Base-by-base conservation (phyloP, 2,329 filamentous ascomycete genomes). In the Calonectria pseudoreteaudii region DNA sequence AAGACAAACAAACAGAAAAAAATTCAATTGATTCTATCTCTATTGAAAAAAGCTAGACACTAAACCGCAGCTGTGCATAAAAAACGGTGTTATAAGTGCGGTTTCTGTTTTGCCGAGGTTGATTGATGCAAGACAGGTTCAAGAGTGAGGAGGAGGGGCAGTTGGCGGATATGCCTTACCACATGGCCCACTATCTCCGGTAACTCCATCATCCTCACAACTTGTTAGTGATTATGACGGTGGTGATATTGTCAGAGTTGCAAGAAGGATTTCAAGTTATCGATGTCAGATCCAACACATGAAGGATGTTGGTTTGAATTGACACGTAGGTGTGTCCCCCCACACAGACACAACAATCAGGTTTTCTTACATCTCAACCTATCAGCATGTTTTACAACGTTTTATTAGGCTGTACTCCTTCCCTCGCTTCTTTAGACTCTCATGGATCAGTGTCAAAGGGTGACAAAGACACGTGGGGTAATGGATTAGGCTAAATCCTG, bases 91-190 rank as follows among this genome's bases (percentile, higher is more conserved):
- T 7, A 70, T 53, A 38, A 18, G 23, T 41, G 23, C 30, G 31
- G 18, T 26, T 26, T 38, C 30, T 34, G 5, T 66, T 49, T 66
- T 52, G 26, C 62, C 64, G 69, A 71, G 69, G 69, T 67, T 67
- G 23, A 62, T 67, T 67, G 23, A 62, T 52, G 18, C 30, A 26
- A 20, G 23, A 56, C 23, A n/a, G 16, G 34, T 28, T 26, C 36
- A 36, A 23, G 30, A 62, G 10, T 13, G 60, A 60, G 26, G n/a
- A 41, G 26, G 50, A 50, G 60, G 69, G 52, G 69, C 53, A 47
- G 34, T 44, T 38, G n/a, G 36, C 64, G 58, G n/a, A 28, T 58
- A 44, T 53, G 28, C 28, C 34, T 47, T 36, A 23, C 56, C 36
- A 47, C 30, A 38, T 36, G 53, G 31, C 14, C 52, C 23, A 38